Percentiles rank a stretch among this genome's conserved stretches.
Conservation (phyloP, 495 filamentous ascomycete genomes). For the Daldinia caldariorum region DNA sequence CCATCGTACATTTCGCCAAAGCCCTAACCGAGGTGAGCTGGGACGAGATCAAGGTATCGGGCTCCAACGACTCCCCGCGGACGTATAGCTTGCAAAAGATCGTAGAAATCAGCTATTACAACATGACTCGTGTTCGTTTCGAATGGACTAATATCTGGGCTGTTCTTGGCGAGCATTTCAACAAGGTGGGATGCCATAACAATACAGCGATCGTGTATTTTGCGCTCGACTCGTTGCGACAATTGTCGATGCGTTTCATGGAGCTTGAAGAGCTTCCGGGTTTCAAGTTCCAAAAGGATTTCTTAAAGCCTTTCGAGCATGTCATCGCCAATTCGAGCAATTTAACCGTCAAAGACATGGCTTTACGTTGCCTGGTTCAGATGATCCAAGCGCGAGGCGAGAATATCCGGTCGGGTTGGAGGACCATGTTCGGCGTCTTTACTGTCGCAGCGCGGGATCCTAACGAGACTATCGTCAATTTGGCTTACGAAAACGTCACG, state of each 20-base stretch:
- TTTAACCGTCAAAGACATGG: slow-evolving; percentile 96
- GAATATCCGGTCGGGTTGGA: slow-evolving; percentile 97
- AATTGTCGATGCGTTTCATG: slow-evolving; percentile 98
- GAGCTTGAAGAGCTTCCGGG: slow-evolving; percentile 97
- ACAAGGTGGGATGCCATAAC: slow-evolving; percentile 92
- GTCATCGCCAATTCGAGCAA: slow-evolving; percentile 92
- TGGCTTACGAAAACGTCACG: slow-evolving; percentile 96
- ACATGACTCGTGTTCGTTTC: slow-evolving; percentile 97
- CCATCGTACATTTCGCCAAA: slow-evolving; percentile 96
- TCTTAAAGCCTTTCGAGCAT: slow-evolving; percentile 97
- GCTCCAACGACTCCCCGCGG: slow-evolving; percentile 90
- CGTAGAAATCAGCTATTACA: slow-evolving; percentile 98
- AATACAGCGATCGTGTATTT: slow-evolving; percentile 98
- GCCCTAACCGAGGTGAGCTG: slow-evolving; percentile 96
- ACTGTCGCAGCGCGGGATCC: slow-evolving; percentile 93
- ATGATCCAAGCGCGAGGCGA: slow-evolving; percentile 98
- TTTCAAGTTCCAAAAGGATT: slow-evolving; percentile 99
- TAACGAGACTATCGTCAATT: slow-evolving; percentile 94
- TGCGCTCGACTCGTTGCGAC: slow-evolving; percentile 90
- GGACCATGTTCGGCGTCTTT: slow-evolving; percentile 99
- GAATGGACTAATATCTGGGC: slow-evolving; percentile 99
- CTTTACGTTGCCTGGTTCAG: slow-evolving; percentile 94
- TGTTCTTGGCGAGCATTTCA: slow-evolving; percentile 96
- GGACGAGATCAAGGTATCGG: slow-evolving; percentile 98
- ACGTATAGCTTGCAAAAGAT: slow-evolving; percentile 98